Evolutionary conservation across 2,329 filamentous ascomycete species (phyloP).

Genomic region (Myriosclerotinia duriaeana): DNA sequence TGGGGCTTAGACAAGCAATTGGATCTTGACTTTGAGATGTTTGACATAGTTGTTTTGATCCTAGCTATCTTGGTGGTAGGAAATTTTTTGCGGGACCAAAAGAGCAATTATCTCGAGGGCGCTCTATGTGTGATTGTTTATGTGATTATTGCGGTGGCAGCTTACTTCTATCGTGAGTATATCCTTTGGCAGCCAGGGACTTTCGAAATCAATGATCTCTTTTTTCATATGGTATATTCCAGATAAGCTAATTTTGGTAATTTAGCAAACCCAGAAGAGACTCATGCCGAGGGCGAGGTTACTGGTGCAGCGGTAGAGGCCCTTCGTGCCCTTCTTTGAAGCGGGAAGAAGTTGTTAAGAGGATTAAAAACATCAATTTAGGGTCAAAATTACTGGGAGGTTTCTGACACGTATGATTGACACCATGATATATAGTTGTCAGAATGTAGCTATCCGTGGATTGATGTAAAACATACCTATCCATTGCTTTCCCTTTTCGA

Average conservation of each 20-base stretch:
- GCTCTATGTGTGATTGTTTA: constrained; percentile 73
- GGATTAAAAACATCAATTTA: neutral
- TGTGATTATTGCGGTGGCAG: constrained; percentile 57
- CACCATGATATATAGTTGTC: neutral
- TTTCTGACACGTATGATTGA: neutral
- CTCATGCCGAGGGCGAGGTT: neutral
- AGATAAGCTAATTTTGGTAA: constrained; percentile 4
- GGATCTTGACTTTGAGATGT: constrained; percentile 81
- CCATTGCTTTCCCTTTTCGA: neutral
- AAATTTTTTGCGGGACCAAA: constrained; percentile 82
- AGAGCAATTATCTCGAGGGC: constrained; percentile 89
- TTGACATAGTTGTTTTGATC: constrained; percentile 81
- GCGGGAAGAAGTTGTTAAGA: neutral
- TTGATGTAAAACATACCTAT: neutral
- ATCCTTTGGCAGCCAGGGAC: neutral
- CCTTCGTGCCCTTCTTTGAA: constrained; percentile 11
- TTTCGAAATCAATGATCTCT: neutral
- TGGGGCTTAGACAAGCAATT: constrained; percentile 73
- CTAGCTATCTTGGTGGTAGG: constrained; percentile 84
- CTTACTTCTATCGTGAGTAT: constrained; percentile 54
- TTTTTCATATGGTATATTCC: neutral
- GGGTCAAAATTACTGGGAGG: neutral
- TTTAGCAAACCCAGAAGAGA: constrained; percentile 14
- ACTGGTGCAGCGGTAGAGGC: constrained; percentile 4
- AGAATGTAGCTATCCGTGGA: neutral